Conservation (phyloP, 768 basidiomycete genomes). For the Phanerodontia chrysosporium region DNA sequence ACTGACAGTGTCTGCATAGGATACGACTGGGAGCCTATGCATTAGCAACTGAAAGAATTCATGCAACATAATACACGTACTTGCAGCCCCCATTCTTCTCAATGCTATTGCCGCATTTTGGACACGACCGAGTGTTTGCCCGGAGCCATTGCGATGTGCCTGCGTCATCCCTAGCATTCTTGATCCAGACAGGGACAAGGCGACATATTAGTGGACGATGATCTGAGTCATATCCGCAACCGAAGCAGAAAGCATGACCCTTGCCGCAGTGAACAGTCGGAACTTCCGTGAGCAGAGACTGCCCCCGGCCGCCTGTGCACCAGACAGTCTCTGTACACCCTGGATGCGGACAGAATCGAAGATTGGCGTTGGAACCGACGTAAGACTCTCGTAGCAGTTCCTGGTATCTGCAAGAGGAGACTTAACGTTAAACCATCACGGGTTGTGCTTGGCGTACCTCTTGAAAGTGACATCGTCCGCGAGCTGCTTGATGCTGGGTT, state of each 20-base stretch:
- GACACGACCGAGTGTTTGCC: constrained; percentile 97
- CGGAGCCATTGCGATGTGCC: constrained; percentile 99
- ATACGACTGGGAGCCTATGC: constrained; percentile 66
- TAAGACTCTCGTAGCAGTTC: constrained; percentile 86
- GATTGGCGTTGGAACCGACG: constrained; percentile 75
- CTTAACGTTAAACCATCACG: no score
- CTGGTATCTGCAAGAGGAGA: constrained; percentile 34
- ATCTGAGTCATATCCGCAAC: constrained; percentile 82
- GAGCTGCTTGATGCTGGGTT: constrained; percentile 52
- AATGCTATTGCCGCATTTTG: constrained; percentile 92
- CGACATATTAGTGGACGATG: constrained; percentile 91
- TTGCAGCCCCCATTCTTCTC: constrained; percentile 99
- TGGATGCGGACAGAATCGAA: constrained; percentile 94
- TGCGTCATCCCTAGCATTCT: constrained; percentile 94
- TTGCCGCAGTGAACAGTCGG: constrained; percentile 87
- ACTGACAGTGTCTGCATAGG: constrained; percentile 98
- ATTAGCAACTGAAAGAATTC: neutral
- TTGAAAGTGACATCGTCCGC: constrained; percentile 34
- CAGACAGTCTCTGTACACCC: constrained; percentile 89
- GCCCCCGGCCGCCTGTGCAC: constrained; percentile 65
- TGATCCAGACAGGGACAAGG: constrained; percentile 87
- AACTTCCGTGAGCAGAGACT: constrained; percentile 72
- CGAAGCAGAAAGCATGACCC: constrained; percentile 87
- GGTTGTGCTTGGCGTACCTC: constrained; percentile 7
- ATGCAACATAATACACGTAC: constrained; percentile 47